Conservation (phyloP, 257 asterid genomes). For the Osmanthus fragrans region DNA sequence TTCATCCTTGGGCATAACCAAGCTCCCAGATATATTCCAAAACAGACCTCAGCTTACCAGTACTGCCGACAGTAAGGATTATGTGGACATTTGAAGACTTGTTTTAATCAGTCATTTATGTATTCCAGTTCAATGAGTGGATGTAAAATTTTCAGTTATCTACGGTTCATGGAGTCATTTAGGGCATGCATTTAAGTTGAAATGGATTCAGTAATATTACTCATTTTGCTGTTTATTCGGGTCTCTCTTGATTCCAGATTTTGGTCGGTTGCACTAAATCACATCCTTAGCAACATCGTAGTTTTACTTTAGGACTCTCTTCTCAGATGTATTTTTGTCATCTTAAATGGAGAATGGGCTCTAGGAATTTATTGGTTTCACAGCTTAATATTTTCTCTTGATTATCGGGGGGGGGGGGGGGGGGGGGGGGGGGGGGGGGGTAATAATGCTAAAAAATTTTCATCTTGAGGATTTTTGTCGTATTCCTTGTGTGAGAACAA, state of each 20-base stretch:
- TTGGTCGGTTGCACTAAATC: not conserved
- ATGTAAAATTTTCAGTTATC: not conserved
- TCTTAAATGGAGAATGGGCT: not conserved
- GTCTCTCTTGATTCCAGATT: not conserved
- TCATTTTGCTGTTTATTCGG: slow-evolving; percentile 1
- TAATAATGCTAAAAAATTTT: not conserved
- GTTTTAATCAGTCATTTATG: not conserved
- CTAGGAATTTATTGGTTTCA: not conserved
- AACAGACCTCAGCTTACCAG: slow-evolving; percentile 76
- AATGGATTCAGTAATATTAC: slow-evolving; percentile 9
- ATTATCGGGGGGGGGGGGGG: too few species aligned
- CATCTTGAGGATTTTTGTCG: not conserved
- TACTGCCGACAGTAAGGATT: slow-evolving; percentile 78
- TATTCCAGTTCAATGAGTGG: slow-evolving; percentile 19
- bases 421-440: too few species aligned
- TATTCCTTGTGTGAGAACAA: not conserved
- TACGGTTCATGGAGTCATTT: slow-evolving; percentile 15
- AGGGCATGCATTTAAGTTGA: not conserved
- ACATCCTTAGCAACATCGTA: not conserved
- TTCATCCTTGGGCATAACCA: slow-evolving; percentile 87
- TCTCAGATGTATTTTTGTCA: not conserved
- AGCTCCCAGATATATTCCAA: slow-evolving; percentile 80
- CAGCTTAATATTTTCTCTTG: not conserved
- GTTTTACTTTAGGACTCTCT: not conserved
- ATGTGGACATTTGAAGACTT: not conserved